Percentiles rank a stretch among this genome's conserved stretches.
phyloP scores from a whole-genome alignment of 83 land plant genomes.

The Isoetes engelmannii region DNA sequence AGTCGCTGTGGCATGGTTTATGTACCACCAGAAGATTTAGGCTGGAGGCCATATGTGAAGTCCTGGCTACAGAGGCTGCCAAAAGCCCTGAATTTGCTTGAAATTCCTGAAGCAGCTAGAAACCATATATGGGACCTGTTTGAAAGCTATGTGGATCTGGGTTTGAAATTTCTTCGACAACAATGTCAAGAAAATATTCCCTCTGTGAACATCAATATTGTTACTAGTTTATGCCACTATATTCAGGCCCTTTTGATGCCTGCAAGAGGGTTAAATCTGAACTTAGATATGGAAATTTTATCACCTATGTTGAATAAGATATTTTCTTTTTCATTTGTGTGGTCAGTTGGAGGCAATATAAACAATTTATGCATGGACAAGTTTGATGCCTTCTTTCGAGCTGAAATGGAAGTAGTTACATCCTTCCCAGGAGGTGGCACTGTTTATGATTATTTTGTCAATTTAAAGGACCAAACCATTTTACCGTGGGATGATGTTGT shows the following conservation, averaged over 20 bases:
- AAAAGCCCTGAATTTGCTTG: background rate
- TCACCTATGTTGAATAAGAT: conserved; percentile 23
- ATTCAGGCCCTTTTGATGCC: conserved; percentile 33
- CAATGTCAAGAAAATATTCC: conserved; percentile 32
- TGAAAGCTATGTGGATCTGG: conserved; percentile 27
- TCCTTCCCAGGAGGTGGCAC: conserved; percentile 30
- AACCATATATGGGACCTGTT: conserved; percentile 15
- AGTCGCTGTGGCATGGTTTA: conserved; percentile 42
- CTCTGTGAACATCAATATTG: conserved; percentile 30
- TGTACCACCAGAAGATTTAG: conserved; percentile 36
- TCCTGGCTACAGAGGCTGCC: conserved; percentile 34
- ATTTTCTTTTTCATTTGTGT: conserved; percentile 31
- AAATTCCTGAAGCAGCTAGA: background rate
- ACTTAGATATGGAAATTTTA: conserved; percentile 13
- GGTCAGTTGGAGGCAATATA: conserved; percentile 38
- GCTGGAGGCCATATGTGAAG: conserved; percentile 36
- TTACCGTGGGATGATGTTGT: conserved; percentile 36
- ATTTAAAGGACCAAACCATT: conserved; percentile 19
- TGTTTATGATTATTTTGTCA: conserved; percentile 30
- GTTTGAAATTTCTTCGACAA: conserved; percentile 27
- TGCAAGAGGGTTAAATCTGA: conserved; percentile 12
- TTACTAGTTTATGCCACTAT: conserved; percentile 28
- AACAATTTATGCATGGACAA: conserved; percentile 26
- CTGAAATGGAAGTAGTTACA: conserved; percentile 22
- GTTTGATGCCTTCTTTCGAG: conserved; percentile 28